phyloP scores from a whole-genome alignment of 352 stramenopile genomes.

The Pythium oligandrum region DNA sequence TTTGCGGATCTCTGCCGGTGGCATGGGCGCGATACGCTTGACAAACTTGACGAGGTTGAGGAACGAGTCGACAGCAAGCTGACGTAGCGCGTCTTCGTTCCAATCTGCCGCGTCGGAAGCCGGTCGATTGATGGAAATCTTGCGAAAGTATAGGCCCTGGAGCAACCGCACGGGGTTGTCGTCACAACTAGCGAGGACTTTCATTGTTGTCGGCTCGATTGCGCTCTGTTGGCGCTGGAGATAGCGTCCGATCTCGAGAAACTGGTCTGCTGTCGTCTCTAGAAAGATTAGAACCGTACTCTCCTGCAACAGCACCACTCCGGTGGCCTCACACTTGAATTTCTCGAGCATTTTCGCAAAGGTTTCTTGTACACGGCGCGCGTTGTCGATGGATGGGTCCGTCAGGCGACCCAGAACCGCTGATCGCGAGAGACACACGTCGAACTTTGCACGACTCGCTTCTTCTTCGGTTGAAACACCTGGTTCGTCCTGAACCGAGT shows the following conservation, averaged over 20 bases:
- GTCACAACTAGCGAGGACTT: conserved; percentile 60
- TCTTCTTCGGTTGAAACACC: conserved; percentile 2
- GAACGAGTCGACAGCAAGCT: conserved; percentile 42
- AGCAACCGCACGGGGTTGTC: conserved; percentile 43
- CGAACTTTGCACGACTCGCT: conserved; percentile 25
- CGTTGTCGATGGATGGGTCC: conserved; percentile 37
- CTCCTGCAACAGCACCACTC: conserved; percentile 52
- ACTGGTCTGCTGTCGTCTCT: conserved; percentile 54
- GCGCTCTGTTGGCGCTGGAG: conserved; percentile 27
- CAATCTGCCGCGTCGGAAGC: conserved; percentile 26
- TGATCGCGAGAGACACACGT: conserved; percentile 39
- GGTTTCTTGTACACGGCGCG: conserved; percentile 56
- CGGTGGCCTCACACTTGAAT: conserved; percentile 52
- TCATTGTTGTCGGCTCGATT: conserved; percentile 35
- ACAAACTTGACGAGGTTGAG: conserved; percentile 56
- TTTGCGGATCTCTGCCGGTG: conserved; percentile 48
- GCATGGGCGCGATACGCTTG: conserved; percentile 51
- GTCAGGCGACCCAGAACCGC: conserved; percentile 34
- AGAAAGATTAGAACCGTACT: conserved; percentile 47
- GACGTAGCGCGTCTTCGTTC: conserved; percentile 37
- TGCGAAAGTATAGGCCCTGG: conserved; percentile 65
- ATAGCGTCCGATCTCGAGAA: conserved; percentile 38
- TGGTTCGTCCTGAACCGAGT: conserved; percentile 10
- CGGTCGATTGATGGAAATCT: conserved; percentile 29
- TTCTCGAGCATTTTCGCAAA: conserved; percentile 53